phyloP scores from a whole-genome alignment of 495 filamentous ascomycete species.

The Beverwykella pulmonaria region DNA sequence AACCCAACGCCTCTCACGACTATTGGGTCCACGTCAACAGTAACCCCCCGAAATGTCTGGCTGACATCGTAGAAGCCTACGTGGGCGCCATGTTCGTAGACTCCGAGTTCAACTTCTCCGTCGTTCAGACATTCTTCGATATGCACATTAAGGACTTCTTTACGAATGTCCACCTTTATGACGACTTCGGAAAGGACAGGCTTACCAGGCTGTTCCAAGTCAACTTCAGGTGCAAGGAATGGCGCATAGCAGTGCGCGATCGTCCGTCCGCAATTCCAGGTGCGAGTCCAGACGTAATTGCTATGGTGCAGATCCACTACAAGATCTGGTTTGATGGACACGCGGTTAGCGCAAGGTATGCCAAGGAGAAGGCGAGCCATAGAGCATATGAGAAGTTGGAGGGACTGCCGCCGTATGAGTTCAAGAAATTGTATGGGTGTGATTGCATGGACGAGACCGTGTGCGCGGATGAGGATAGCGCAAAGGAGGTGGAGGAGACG shows the following conservation, averaged over 20 bases:
- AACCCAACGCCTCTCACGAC: constrained; percentile 62
- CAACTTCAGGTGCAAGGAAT: constrained; percentile 58
- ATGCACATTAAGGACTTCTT: constrained; percentile 75
- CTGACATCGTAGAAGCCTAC: constrained; percentile 89
- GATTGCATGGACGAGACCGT: constrained; percentile 51
- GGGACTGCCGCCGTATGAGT: constrained; percentile 61
- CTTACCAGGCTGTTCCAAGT: constrained; percentile 60
- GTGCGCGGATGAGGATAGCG: background rate
- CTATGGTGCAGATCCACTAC: constrained; percentile 77
- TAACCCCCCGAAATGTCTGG: constrained; percentile 80
- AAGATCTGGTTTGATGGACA: constrained; percentile 63
- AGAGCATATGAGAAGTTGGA: constrained; percentile 63
- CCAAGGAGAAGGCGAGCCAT: constrained; percentile 73
- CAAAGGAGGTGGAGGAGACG: background rate
- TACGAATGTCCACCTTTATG: constrained; percentile 84
- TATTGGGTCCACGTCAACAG: constrained; percentile 71
- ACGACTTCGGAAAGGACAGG: constrained; percentile 85
- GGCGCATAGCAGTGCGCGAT: constrained; percentile 57
- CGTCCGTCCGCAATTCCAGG: constrained; percentile 52
- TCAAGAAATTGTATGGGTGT: constrained; percentile 63
- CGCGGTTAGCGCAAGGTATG: constrained; percentile 66
- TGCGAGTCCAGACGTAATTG: constrained; percentile 56
- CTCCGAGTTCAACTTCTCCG: constrained; percentile 73
- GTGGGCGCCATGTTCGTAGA: constrained; percentile 92
- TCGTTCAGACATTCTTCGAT: constrained; percentile 77